Conservation (phyloP, 768 basidiomycete genomes). For the Agaricus bisporus region DNA sequence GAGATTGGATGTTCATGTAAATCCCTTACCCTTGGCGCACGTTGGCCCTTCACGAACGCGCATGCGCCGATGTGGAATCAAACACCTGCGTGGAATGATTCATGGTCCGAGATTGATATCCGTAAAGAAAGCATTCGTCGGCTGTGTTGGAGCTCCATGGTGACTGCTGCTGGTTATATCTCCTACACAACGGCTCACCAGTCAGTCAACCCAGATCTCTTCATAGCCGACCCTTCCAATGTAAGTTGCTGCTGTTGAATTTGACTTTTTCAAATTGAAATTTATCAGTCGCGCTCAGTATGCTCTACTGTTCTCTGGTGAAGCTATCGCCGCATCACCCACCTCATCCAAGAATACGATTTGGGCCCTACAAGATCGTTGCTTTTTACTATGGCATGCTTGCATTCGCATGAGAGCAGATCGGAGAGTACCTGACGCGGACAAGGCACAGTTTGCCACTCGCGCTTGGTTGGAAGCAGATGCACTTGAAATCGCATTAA, state of each 20-base stretch:
- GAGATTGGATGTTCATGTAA: slow-evolving; percentile 39
- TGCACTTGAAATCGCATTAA: slow-evolving; percentile 54
- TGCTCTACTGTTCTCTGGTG: slow-evolving; percentile 72
- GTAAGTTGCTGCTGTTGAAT: slow-evolving; percentile 30
- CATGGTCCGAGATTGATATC: slow-evolving; percentile 58
- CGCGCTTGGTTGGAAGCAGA: slow-evolving; percentile 69
- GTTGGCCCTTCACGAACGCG: slow-evolving; percentile 44
- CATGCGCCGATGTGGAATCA: slow-evolving; percentile 57
- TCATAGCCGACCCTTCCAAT: slow-evolving; percentile 59
- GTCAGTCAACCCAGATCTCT: slow-evolving; percentile 38
- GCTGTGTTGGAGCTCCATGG: slow-evolving; percentile 67
- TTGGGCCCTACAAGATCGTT: slow-evolving; percentile 70
- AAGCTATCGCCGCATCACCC: slow-evolving; percentile 40
- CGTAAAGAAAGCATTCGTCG: slow-evolving; percentile 67
- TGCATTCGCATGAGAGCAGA: slow-evolving; percentile 58
- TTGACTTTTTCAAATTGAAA: slow-evolving; percentile 3
- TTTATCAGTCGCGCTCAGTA: slow-evolving; percentile 35
- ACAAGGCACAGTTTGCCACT: slow-evolving; percentile 58
- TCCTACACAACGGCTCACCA: slow-evolving; percentile 47
- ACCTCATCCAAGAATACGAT: slow-evolving; percentile 55
- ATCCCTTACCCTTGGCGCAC: slow-evolving; percentile 42
- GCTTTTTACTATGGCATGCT: slow-evolving; percentile 67
- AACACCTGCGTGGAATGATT: slow-evolving; percentile 57
- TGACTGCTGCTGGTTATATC: slow-evolving; percentile 58
- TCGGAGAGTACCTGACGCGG: slow-evolving; percentile 31